These are phyloP conservation scores for Mucor irregularis DNA, from an alignment of 371 early-diverging fungal species.

Conservation along the genomic window DNA sequence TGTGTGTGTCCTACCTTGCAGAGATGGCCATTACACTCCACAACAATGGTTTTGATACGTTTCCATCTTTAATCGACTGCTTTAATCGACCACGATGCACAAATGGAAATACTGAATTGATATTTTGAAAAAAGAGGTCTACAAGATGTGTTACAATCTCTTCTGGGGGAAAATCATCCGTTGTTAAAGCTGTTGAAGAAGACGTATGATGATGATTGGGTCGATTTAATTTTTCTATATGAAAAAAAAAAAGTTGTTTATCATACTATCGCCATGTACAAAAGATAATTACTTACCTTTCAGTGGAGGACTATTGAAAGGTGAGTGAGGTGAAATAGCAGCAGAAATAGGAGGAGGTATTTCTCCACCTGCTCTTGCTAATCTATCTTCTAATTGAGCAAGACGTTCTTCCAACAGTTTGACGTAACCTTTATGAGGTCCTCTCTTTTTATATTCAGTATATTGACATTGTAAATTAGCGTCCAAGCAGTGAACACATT, in stretches of 20 bases:
- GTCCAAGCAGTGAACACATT: slow-evolving; percentile 79
- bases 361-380: slow-evolving; percentile 26
- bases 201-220: too few species aligned
- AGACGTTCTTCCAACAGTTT: slow-evolving; percentile 71
- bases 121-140: slow-evolving; percentile 58
- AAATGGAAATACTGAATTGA: slow-evolving; percentile 58
- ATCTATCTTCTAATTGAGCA: slow-evolving; percentile 62
- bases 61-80: slow-evolving; percentile 33
- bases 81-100: slow-evolving; percentile 47
- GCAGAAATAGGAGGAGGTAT: slow-evolving; percentile 8
- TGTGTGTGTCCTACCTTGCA: slow-evolving; percentile 33
- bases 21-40: slow-evolving; percentile 50
- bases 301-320: neutral
- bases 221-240: too few species aligned
- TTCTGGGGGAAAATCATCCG: slow-evolving; percentile 41
- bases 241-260: too few species aligned
- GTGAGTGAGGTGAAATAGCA: neutral
- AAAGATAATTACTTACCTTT: neutral
- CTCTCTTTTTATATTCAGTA: slow-evolving; percentile 76
- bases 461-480: slow-evolving; percentile 69
- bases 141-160: slow-evolving; percentile 57
- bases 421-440: slow-evolving; percentile 80
- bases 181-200: too few species aligned
- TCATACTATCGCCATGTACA: too few species aligned
- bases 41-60: slow-evolving; percentile 39